Evolutionary conservation across 2,329 filamentous ascomycete genomes (phyloP).

Genomic region (Corynespora cassiicola): DNA sequence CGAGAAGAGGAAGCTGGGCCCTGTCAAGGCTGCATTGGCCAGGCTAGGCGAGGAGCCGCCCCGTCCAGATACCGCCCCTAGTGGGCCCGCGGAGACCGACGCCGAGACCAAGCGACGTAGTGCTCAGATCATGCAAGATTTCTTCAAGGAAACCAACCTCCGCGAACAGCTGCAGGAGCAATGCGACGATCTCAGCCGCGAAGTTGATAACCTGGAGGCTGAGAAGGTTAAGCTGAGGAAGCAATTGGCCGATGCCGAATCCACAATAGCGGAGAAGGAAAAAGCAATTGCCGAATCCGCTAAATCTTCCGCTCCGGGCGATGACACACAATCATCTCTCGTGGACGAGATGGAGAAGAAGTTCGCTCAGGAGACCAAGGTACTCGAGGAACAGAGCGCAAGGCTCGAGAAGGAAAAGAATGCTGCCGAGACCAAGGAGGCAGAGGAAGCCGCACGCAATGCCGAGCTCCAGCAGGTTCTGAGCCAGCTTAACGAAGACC

Average conservation of each 20-base stretch:
- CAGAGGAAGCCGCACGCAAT: slow-evolving; percentile 37
- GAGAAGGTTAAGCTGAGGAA: slow-evolving; percentile 40
- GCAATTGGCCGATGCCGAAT: slow-evolving; percentile 38
- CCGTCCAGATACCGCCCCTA: slow-evolving; percentile 42
- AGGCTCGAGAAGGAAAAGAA: slow-evolving; percentile 40
- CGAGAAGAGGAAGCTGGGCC: slow-evolving; percentile 34
- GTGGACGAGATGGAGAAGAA: slow-evolving; percentile 44
- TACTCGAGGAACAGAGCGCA: slow-evolving; percentile 37
- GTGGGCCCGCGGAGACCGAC: slow-evolving; percentile 34
- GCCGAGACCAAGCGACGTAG: slow-evolving; percentile 39
- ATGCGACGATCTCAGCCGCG: slow-evolving; percentile 37
- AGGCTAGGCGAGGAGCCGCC: slow-evolving; percentile 33
- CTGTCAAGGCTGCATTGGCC: slow-evolving; percentile 36
- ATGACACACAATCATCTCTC: slow-evolving; percentile 29
- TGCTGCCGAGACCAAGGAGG: slow-evolving; percentile 35
- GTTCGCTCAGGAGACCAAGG: slow-evolving; percentile 40
- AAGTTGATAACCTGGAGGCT: slow-evolving; percentile 38
- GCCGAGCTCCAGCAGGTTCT: slow-evolving; percentile 44
- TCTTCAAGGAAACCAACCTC: slow-evolving; percentile 46
- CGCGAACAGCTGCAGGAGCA: slow-evolving; percentile 45
- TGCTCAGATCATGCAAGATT: slow-evolving; percentile 46
- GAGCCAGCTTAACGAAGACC: slow-evolving; percentile 41
- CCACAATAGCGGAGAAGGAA: slow-evolving; percentile 39
- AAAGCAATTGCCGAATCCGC: slow-evolving; percentile 29
- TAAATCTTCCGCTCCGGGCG: slow-evolving; percentile 20